These are phyloP conservation scores for Musa acuminata DNA, from an alignment of 176 grass and related monocot genomes.

Conservation along the genomic window DNA sequence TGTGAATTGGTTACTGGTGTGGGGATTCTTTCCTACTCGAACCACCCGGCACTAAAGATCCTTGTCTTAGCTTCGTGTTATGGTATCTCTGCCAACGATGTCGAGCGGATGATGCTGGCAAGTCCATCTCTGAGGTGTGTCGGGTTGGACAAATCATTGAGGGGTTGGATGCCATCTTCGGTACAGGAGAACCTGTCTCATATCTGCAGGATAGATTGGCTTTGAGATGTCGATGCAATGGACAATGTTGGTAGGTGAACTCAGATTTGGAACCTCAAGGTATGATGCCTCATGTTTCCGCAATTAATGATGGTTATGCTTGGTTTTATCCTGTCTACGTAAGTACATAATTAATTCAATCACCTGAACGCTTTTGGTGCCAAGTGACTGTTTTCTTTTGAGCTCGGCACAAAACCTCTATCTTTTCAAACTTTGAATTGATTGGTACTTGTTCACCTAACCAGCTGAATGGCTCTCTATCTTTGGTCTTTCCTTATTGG, in stretches of 20 bases:
- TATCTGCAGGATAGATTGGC: conserved; percentile 14
- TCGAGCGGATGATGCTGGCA: background rate
- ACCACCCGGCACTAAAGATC: background rate
- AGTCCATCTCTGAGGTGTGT: conserved; percentile 1
- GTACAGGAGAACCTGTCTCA: background rate
- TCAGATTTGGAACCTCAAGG: too few species aligned
- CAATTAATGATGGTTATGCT: too few species aligned
- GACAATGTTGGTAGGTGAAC: background rate
- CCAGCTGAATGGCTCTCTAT: too few species aligned
- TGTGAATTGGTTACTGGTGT: conserved; percentile 7
- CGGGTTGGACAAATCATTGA: background rate
- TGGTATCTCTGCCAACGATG: background rate
- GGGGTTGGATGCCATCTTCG: conserved; percentile 12
- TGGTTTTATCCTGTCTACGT: too few species aligned
- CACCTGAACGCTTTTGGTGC: too few species aligned
- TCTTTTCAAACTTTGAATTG: too few species aligned
- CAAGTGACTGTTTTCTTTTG: too few species aligned
- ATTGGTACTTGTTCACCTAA: too few species aligned
- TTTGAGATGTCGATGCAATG: background rate
- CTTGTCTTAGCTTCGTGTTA: conserved; percentile 9
- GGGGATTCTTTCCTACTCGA: background rate
- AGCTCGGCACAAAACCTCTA: too few species aligned
- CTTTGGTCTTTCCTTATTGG: too few species aligned
- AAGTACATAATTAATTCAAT: too few species aligned
- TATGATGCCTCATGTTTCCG: too few species aligned